A percentile compares a stretch with the other conserved stretches of the same genome.
phyloP scores from a whole-genome alignment of 2,329 filamentous ascomycete genomes.

The Ceratocystis huliohia region DNA sequence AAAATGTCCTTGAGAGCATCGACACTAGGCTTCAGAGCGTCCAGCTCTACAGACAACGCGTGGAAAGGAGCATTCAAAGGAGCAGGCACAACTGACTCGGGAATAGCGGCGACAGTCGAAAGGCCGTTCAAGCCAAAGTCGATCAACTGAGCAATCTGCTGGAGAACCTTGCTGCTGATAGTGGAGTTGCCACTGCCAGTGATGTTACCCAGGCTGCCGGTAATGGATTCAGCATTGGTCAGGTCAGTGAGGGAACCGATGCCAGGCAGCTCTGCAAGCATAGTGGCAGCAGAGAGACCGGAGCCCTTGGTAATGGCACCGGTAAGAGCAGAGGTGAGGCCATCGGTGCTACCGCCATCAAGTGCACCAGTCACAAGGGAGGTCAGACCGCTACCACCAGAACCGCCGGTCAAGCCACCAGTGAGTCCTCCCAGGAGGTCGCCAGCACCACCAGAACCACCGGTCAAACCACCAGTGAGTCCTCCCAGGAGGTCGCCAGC shows the following conservation, averaged over 20 bases:
- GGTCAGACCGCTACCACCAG: neutral
- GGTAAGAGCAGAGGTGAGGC: neutral
- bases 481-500: neutral
- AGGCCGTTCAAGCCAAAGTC: slow-evolving; percentile 10
- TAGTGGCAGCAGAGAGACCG: neutral
- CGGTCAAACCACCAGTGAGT: neutral
- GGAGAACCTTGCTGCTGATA: neutral
- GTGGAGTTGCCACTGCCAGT: neutral
- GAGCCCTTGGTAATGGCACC: neutral
- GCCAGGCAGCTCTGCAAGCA: slow-evolving; percentile 1
- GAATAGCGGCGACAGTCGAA: slow-evolving; percentile 4
- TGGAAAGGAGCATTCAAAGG: slow-evolving; percentile 10
- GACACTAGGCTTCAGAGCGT: slow-evolving; percentile 10
- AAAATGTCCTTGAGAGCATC: neutral
- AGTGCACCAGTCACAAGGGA: neutral
- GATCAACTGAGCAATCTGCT: slow-evolving; percentile 1
- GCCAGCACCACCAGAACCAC: neutral
- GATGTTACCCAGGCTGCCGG: neutral
- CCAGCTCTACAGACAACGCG: neutral
- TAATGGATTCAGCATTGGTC: neutral
- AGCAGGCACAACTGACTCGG: slow-evolving; percentile 7
- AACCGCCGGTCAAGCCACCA: neutral
- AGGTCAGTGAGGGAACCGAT: slow-evolving; percentile 7
- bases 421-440: neutral
- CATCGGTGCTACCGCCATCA: neutral